Evolutionary conservation across 2,329 filamentous ascomycete genomes (phyloP).

Genomic region (Alternaria infectoria): DNA sequence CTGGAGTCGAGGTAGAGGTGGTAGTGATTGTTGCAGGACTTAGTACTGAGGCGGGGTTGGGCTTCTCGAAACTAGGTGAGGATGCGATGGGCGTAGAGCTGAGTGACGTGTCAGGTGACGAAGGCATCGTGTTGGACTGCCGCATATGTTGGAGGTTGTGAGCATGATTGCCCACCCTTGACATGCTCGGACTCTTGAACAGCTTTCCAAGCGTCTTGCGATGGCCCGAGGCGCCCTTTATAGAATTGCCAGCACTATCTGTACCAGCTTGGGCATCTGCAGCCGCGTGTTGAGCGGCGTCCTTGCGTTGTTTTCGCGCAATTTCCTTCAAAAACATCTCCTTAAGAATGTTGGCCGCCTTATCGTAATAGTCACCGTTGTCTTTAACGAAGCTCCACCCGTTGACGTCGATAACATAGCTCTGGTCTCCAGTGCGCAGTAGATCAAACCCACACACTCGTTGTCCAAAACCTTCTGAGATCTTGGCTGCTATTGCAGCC

Average conservation of each 20-base stretch:
- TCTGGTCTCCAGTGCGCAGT: slow-evolving; percentile 83
- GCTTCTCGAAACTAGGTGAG: slow-evolving; percentile 52
- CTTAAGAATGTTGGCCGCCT: slow-evolving; percentile 82
- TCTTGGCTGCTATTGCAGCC: slow-evolving; percentile 83
- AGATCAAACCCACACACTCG: slow-evolving; percentile 96
- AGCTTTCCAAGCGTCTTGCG: slow-evolving; percentile 62
- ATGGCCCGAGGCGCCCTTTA: slow-evolving; percentile 48
- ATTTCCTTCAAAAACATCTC: slow-evolving; percentile 88
- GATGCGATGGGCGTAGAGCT: slow-evolving; percentile 52
- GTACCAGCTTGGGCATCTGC: slow-evolving; percentile 43
- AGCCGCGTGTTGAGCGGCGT: slow-evolving; percentile 44
- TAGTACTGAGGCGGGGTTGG: slow-evolving; percentile 28
- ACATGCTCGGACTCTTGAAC: slow-evolving; percentile 70
- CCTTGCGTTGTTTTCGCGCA: slow-evolving; percentile 60
- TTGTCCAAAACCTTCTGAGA: slow-evolving; percentile 90
- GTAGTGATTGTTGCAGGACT: slow-evolving; percentile 19
- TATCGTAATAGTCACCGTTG: slow-evolving; percentile 97
- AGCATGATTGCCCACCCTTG: slow-evolving; percentile 59
- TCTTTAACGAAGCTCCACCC: slow-evolving; percentile 99
- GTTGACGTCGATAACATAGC: slow-evolving; percentile 98
- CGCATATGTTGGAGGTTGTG: slow-evolving; percentile 45
- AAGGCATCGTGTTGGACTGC: slow-evolving; percentile 44
- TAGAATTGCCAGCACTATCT: slow-evolving; percentile 24
- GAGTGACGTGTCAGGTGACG: slow-evolving; percentile 55
- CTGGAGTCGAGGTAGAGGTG: slow-evolving; percentile 15